These are phyloP conservation scores for Elaeis oleifera DNA, from an alignment of 202 grass and related monocot species.

Conservation along the genomic window DNA sequence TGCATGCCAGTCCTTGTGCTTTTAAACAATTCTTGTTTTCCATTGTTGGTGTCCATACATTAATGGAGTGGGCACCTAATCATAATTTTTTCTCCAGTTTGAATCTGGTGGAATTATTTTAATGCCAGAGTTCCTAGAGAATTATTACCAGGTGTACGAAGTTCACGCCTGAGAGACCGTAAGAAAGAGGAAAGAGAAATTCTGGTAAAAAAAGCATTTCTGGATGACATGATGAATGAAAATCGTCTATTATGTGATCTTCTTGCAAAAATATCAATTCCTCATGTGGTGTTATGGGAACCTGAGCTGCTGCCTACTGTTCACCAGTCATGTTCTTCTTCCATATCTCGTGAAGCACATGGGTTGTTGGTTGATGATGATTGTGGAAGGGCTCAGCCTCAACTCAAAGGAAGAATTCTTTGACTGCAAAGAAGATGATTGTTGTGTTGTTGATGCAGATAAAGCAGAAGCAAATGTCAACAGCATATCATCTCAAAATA, in stretches of 20 bases:
- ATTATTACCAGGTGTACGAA: constrained; percentile 63
- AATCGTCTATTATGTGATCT: constrained; percentile 57
- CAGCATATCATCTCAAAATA: constrained; percentile 15
- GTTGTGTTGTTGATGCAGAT: not conserved
- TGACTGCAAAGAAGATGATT: constrained; percentile 11
- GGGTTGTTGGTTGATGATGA: constrained; percentile 24
- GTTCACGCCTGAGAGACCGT: constrained; percentile 77
- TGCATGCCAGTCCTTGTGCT: not conserved
- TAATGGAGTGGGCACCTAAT: constrained; percentile 23
- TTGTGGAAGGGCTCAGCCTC: constrained; percentile 8
- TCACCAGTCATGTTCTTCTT: constrained; percentile 31
- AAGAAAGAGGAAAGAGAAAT: constrained; percentile 94
- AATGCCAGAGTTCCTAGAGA: constrained; percentile 66
- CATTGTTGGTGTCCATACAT: constrained; percentile 26
- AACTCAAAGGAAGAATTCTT: constrained; percentile 15
- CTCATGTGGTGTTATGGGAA: constrained; percentile 74
- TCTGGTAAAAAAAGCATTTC: constrained; percentile 78
- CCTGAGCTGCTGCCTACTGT: constrained; percentile 61
- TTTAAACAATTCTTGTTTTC: constrained; percentile 9
- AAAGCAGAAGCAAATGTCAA: not conserved
- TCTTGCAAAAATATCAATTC: constrained; percentile 48
- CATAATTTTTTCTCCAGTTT: constrained; percentile 29
- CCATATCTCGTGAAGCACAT: constrained; percentile 23
- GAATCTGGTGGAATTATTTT: constrained; percentile 50
- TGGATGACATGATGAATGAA: constrained; percentile 94